phyloP scores from a whole-genome alignment of 208 protist species.

The Leishmania amazonensis region DNA sequence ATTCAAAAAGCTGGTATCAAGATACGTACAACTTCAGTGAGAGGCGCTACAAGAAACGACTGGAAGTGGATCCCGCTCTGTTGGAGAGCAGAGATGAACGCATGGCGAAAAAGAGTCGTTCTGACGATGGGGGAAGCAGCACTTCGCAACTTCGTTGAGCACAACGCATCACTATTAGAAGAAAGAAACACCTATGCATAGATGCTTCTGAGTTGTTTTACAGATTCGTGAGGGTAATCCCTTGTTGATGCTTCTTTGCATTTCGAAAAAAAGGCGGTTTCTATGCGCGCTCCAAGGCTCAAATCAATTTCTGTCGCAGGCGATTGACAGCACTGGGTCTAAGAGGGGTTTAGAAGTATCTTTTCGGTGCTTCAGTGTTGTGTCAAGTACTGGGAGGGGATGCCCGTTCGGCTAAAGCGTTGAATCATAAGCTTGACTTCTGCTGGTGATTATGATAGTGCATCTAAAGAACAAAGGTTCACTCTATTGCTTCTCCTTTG shows the following conservation, averaged over 20 bases:
- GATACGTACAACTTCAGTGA: conserved; percentile 69
- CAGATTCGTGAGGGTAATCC: not conserved
- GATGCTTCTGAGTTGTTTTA: not conserved
- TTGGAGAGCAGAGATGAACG: conserved; percentile 29
- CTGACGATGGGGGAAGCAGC: not conserved
- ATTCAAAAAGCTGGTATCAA: conserved; percentile 56
- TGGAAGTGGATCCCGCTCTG: conserved; percentile 25
- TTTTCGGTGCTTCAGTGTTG: not conserved
- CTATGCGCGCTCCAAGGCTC: not conserved
- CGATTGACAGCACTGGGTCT: not conserved
- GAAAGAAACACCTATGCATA: not conserved
- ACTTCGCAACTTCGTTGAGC: not conserved
- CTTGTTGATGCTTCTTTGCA: not conserved
- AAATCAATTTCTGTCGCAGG: no score
- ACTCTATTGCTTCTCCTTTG: not conserved
- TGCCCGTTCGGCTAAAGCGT: not conserved
- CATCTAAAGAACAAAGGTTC: not conserved
- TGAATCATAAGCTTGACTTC: not conserved
- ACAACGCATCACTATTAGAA: no score
- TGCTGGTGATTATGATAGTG: not conserved
- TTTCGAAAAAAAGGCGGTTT: not conserved
- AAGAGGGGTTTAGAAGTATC: no score
- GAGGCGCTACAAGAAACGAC: conserved; percentile 38
- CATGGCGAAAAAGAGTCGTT: conserved; percentile 14
- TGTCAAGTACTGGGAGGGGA: not conserved